Evolutionary conservation across 2,329 filamentous ascomycete genomes (phyloP), one percentile per base, ranked within the genome.

Genomic region (Pleurostoma richardsiae): DNA sequence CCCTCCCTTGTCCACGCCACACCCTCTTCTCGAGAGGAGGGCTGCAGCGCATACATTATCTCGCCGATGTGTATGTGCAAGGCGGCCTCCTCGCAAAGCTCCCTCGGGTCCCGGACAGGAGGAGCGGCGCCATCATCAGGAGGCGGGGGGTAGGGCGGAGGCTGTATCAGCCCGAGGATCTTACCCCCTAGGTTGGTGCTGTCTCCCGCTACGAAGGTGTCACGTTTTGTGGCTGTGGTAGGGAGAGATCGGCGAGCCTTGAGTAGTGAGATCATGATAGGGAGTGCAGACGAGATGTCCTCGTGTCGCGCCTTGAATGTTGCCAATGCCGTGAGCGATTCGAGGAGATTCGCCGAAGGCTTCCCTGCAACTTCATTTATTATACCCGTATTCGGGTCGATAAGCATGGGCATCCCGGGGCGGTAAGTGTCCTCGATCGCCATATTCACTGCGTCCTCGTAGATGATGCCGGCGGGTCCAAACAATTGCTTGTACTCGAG

Each of bases 61-160:
- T 97, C 92, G 49, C 92, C 92, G 52, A 97, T 92, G 65, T 96
- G 94, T 28, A 90, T 78, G 74, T 90, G 90, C 10, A 96, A 69
- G 0, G 82, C 89, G 3, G 90, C 90, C 65, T 96, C 91, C 54
- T 94, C 86, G 65, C 91, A 96, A 36, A 79, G 77, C 53, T 88
- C 82, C 29, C 76, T 72, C 7, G 81, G 61, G 46, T 79, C 80
- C 41, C 88, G 85, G 47, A 76, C 67, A 0, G 91, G 82, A 0
- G 85, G 75, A 3, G 79, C 68, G 41, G 86, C 80, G 45, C 91
- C 91, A 42, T 88, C 83, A 0, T 80, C 72, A 0, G 85, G 86
- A 0, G 87, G 77, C 0, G 81, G 65, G 0, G 92, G 90, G 60
- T 90, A 95, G 2, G 74, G 67, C 0, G 85, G 80, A 4, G 77